A percentile compares a stretch with the other conserved stretches of the same genome.
These are phyloP conservation scores for Syzygium oleosum DNA, from an alignment of 345 rosid genomes.

Conservation along the genomic window DNA sequence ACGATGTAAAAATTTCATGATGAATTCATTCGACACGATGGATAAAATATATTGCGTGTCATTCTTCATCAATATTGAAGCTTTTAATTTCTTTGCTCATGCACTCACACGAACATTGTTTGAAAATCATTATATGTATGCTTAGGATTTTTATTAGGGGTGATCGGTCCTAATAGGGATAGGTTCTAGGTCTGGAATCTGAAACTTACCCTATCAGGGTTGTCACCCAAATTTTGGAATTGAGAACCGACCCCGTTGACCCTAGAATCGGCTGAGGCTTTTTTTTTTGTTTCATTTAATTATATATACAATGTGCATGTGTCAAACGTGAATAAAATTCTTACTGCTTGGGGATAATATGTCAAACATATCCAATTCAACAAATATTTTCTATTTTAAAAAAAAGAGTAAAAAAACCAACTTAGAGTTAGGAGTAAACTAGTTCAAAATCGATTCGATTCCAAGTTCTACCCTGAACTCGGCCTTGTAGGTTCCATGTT, in stretches of 20 bases:
- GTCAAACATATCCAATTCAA: background rate
- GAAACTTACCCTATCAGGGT: background rate
- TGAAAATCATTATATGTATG: background rate
- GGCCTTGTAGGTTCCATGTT: background rate
- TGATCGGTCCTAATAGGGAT: accelerated
- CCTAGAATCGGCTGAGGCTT: accelerated
- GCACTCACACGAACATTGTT: background rate
- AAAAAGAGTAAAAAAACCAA: background rate
- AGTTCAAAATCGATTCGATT: accelerated
- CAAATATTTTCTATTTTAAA: background rate
- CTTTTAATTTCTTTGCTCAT: background rate
- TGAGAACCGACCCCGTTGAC: background rate
- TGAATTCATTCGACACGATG: background rate
- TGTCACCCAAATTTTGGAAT: background rate
- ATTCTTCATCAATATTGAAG: background rate
- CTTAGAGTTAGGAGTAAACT: background rate
- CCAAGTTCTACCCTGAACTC: background rate
- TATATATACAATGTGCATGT: background rate
- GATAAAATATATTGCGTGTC: background rate
- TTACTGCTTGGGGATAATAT: background rate
- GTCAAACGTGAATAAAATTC: too few species aligned
- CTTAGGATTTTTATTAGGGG: background rate
- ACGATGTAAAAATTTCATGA: background rate
- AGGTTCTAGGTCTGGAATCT: background rate
- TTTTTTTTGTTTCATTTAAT: background rate